Percentiles rank a stretch among this genome's conserved stretches.
phyloP scores from a whole-genome alignment of 2,329 filamentous ascomycete species.

The Alternaria infectoria region DNA sequence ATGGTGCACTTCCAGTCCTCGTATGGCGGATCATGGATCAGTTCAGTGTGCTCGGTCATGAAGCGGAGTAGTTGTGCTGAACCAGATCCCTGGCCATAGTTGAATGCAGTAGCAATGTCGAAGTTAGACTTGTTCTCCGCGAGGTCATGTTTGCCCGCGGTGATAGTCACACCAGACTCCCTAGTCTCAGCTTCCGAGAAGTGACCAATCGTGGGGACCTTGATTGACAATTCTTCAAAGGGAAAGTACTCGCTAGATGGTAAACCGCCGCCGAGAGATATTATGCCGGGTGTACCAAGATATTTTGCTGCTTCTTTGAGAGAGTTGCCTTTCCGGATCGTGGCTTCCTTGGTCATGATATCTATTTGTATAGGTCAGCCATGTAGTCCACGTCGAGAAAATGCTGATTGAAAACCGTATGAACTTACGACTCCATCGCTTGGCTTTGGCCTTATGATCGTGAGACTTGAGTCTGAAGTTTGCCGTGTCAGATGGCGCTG shows the following conservation, averaged over 20 bases:
- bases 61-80: constrained; percentile 87
- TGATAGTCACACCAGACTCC: constrained; percentile 65
- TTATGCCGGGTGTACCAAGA: constrained; percentile 80
- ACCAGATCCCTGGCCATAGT: constrained; percentile 89
- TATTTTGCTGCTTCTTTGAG: constrained; percentile 82
- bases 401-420: background rate
- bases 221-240: constrained; percentile 78
- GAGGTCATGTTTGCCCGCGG: constrained; percentile 84
- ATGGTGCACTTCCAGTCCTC: constrained; percentile 87
- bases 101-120: constrained; percentile 88
- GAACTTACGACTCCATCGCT: constrained; percentile 81
- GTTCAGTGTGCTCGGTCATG: constrained; percentile 93
- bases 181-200: constrained; percentile 74
- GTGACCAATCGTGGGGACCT: constrained; percentile 70
- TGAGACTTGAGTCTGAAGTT: constrained; percentile 75
- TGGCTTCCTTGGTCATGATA: constrained; percentile 57
- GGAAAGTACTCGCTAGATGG: constrained; percentile 92
- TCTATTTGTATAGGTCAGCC: constrained; percentile 37
- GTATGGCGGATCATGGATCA: constrained; percentile 86
- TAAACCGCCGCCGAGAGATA: constrained; percentile 90
- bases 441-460: constrained; percentile 74
- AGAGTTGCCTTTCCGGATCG: constrained; percentile 62
- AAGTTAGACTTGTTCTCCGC: constrained; percentile 65
- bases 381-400: background rate
- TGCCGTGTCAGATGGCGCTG: constrained; percentile 77